Base-by-base conservation (phyloP, 345 rosid species). In the Eucalyptus pauciflora region DNA sequence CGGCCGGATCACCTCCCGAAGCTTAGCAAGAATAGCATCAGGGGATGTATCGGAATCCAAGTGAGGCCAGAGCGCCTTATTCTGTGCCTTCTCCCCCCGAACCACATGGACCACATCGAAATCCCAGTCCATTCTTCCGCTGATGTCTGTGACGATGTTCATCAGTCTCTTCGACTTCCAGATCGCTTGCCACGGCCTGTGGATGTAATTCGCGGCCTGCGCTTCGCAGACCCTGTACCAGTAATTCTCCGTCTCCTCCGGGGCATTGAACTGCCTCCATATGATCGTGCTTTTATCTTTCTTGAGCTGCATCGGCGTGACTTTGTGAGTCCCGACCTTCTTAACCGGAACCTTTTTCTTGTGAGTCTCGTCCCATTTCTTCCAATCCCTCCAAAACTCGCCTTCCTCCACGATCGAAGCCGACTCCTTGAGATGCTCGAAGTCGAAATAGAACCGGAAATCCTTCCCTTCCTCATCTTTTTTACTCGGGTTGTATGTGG, bases 151-250 rank as follows among this genome's bases (percentile, higher is more conserved):
- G 43, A 98, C 98, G 15, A 98, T 97, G 92, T 96, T 95, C 99
- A 98, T 98, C 89, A 98, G 89, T 86, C 98, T 95, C 96, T 97
- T 98, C 14, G 98, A 98, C 92, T 98, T 97, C 98, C 98, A 98
- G 90, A 96, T 79, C 2, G 98, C 92, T 15, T 95, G 94, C 99
- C 99, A 97, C 0, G 99, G 99, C 93, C 99, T 93, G 64, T 94
- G 94, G 17, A 98, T 89, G 89, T 92, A 93, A 89, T 95, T 96
- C 2, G 98, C 94, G 4, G 96, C 96, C 90, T 93, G 92, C 71
- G 99, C 99, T 92, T 98, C 99, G 60, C 99, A 98, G 60, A 98
- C 99, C 90, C 99, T 91, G 86, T 96, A 97, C 98, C 98, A 97
- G 89, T 97, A 98, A 89, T 98, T 97, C 51, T 98, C 98, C 0